A percentile compares a stretch with the other conserved stretches of the same genome.
phyloP scores from a whole-genome alignment of 2,329 filamentous ascomycete species.

The Penicillium sp. region DNA sequence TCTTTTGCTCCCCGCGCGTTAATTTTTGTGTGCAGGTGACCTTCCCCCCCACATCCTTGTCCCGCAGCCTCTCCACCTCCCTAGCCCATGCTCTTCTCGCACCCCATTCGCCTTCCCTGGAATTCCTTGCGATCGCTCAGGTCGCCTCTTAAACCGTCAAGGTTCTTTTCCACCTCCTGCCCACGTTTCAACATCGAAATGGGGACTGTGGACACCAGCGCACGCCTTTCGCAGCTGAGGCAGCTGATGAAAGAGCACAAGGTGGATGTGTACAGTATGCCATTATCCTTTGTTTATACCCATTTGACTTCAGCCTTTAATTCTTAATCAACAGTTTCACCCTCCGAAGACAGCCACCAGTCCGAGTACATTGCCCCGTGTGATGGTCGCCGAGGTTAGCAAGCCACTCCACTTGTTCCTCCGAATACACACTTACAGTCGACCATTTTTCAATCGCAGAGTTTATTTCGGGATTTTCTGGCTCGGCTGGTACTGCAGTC shows the following conservation, averaged over 20 bases:
- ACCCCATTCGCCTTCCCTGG: conserved; percentile 31
- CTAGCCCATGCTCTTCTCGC: conserved; percentile 38
- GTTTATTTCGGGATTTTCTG: conserved; percentile 91
- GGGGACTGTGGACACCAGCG: conserved; percentile 76
- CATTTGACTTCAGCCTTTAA: background rate
- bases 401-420: background rate
- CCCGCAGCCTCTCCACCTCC: background rate
- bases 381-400: conserved; percentile 75
- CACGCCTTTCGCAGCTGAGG: conserved; percentile 74
- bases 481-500: conserved; percentile 90
- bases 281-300: conserved; percentile 15
- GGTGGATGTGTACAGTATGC: conserved; percentile 86
- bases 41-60: background rate
- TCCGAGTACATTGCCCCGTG: conserved; percentile 98
- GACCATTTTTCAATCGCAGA: conserved; percentile 44
- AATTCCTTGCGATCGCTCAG: conserved; percentile 31
- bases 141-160: conserved; percentile 26
- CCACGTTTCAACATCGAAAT: conserved; percentile 56
- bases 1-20: background rate
- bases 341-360: conserved; percentile 94
- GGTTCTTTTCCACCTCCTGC: conserved; percentile 41
- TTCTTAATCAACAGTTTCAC: conserved; percentile 68
- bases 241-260: conserved; percentile 83
- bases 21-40: background rate
- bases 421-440: background rate